Evolutionary conservation across 768 basidiomycete species (phyloP), one percentile per base, ranked within the genome.

Genomic region (Leccinellum albellum): DNA sequence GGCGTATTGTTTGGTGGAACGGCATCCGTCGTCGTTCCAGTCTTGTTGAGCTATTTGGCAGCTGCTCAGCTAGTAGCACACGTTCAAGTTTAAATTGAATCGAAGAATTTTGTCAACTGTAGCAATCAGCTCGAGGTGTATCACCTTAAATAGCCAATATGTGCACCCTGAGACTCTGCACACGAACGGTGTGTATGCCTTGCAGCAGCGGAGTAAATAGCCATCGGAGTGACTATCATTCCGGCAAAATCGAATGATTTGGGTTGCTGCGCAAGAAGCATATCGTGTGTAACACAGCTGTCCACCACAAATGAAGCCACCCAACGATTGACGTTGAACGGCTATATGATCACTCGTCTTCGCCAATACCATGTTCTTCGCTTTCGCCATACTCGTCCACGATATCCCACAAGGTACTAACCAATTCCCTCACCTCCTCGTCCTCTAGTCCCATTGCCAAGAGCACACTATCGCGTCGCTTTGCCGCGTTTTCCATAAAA

Each of bases 391-490:
- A 76, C 17, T 55, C 69, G 56, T 86, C 85, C 49, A 79, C 77
- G 28, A 87, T 70, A 20, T 76, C 79, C 86, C 87, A 87, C 48
- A 88, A 64, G 40, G 79, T 79, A 60, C 82, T 81, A 15, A 70
- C 75, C 32, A 88, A 67, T 51, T 86, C 86, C 54, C 65, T 76
- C 53, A 86, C 61, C 4, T 86, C 86, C 58, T 88, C 88, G 4
- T 67, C 58, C 54, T 84, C 79, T 20, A 83, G 51, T n/a, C 77
- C 79, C 54, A 74, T 67, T 28, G 65, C 57, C 5, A 64, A 61
- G 17, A 76, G 66, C 21, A 72, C 69, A 33, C 68, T 67, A 40
- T 73, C 65, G 17, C 72, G 77, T 48, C 74, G 77, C 53, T 75
- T 74, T 3, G 76, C 67, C 51, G 77, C 78, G 9, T 64, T 64